Conservation (phyloP, 345 rosid species). For the Gossypium rotundifolium region DNA sequence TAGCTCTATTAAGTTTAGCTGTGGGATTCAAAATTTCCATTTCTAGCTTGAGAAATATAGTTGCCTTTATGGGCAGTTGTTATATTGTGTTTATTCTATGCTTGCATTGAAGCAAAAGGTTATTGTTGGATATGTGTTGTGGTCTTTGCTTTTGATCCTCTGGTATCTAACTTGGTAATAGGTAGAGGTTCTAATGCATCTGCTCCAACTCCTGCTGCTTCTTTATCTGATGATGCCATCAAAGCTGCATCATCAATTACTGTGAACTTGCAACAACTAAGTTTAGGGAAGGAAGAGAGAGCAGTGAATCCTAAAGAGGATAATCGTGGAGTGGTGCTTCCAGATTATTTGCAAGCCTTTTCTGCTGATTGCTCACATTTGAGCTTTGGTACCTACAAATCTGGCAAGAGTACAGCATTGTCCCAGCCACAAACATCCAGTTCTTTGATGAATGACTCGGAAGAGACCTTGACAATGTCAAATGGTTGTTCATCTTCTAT, state of each 20-base stretch:
- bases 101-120: background rate
- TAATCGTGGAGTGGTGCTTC: constrained; percentile 34
- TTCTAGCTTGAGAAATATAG: background rate
- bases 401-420: constrained; percentile 18
- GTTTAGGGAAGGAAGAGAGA: constrained; percentile 20
- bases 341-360: constrained; percentile 36
- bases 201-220: constrained; percentile 13
- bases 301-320: constrained; percentile 14
- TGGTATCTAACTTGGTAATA: constrained; percentile 12
- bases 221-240: constrained; percentile 14
- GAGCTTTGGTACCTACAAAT: constrained; percentile 47
- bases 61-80: background rate
- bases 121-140: background rate
- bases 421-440: constrained; percentile 15
- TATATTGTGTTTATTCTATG: background rate
- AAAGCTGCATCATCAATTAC: constrained; percentile 21
- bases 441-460: constrained; percentile 12
- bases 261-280: constrained; percentile 29
- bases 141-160: background rate
- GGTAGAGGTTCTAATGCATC: constrained; percentile 6
- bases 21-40: background rate
- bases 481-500: constrained; percentile 18
- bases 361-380: constrained; percentile 46
- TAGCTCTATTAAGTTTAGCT: background rate
- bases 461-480: constrained; percentile 17